Conservation (phyloP, 345 rosid species). For the Dimocarpus longan region DNA sequence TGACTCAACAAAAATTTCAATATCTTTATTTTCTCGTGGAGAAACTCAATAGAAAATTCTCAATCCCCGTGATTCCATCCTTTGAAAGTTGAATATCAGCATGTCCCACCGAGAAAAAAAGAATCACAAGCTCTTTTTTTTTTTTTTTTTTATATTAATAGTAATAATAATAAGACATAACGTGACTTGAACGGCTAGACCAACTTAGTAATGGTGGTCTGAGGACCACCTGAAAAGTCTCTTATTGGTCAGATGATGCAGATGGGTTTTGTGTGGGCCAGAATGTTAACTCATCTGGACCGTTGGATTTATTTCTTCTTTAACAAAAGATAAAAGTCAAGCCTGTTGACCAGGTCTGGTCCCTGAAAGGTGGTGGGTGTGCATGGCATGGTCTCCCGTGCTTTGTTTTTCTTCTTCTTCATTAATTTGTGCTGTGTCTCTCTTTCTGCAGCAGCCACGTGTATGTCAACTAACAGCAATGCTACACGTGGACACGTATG, state of each 20-base stretch:
- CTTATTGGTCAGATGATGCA: neutral
- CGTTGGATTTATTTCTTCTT: neutral
- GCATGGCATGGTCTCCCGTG: neutral
- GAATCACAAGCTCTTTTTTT: too few species aligned
- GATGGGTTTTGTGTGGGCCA: neutral
- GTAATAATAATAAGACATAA: neutral
- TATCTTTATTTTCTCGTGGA: neutral
- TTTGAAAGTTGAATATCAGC: neutral
- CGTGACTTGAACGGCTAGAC: neutral
- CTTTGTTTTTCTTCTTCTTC: neutral
- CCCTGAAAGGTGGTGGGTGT: neutral
- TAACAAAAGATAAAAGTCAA: neutral
- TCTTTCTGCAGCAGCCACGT: constrained; percentile 26
- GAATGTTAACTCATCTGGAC: too few species aligned
- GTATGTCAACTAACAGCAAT: neutral
- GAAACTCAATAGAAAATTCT: neutral
- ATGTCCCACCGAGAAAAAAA: too few species aligned
- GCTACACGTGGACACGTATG: neutral
- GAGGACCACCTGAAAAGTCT: constrained; percentile 6
- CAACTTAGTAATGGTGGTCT: neutral
- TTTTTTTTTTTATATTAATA: too few species aligned
- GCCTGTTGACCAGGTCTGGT: neutral
- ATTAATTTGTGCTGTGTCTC: constrained; percentile 14
- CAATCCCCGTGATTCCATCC: neutral
- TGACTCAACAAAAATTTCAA: neutral